Conservation (phyloP, 345 rosid genomes). For the Populus alba region DNA sequence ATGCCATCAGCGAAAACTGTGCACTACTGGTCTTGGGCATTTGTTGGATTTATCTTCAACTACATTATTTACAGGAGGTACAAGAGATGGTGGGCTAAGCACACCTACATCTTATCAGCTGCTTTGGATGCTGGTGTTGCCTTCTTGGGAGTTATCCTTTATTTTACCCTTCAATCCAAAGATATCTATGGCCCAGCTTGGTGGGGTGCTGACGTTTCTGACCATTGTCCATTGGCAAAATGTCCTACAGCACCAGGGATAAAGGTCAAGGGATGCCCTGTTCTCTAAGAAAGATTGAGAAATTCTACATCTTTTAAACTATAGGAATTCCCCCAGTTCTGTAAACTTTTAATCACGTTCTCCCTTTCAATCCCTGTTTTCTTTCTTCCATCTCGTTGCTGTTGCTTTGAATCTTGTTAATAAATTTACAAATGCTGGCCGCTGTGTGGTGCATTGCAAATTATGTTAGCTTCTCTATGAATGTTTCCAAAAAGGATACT, state of each 20-base stretch:
- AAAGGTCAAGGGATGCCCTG: conserved; percentile 50
- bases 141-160: conserved; percentile 59
- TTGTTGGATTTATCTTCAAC: conserved; percentile 69
- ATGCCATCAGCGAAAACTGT: conserved; percentile 72
- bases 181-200: conserved; percentile 56
- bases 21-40: conserved; percentile 54
- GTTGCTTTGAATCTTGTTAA: too few relatives aligned
- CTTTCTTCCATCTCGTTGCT: too few relatives aligned
- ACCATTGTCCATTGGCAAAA: conserved; percentile 58
- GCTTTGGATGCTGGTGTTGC: conserved; percentile 82
- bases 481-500: too few relatives aligned
- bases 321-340: too few relatives aligned
- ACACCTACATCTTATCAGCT: conserved; percentile 70
- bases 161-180: conserved; percentile 49
- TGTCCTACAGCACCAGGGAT: conserved; percentile 73
- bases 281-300: conserved; percentile 24
- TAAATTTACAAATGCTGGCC: too few relatives aligned
- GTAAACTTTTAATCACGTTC: too few relatives aligned
- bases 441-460: too few relatives aligned
- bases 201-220: conserved; percentile 60
- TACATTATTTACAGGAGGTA: conserved; percentile 49
- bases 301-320: neutral
- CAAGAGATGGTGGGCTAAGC: conserved; percentile 74
- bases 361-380: too few relatives aligned
- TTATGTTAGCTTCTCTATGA: too few relatives aligned